Evolutionary conservation across 805 yeast species (phyloP).

Genomic region (Kluyveromyces siamensis): DNA sequence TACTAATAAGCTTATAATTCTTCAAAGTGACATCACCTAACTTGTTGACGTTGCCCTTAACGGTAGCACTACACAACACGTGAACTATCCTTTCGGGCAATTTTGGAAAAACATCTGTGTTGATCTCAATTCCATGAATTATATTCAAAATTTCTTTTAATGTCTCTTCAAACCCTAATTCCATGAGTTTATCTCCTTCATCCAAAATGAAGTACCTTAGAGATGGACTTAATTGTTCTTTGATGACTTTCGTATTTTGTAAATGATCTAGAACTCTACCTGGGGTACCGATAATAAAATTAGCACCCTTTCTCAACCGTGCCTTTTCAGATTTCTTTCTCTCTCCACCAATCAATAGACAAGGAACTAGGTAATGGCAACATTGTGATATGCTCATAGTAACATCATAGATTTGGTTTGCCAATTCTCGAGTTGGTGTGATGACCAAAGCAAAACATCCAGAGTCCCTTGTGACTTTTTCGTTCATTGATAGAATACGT

Average conservation of each 20-base stretch:
- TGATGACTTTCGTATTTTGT: slow-evolving; percentile 74
- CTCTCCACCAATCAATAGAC: slow-evolving; percentile 96
- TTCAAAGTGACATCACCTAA: slow-evolving; percentile 71
- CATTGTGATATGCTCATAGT: slow-evolving; percentile 63
- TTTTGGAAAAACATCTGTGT: slow-evolving; percentile 35
- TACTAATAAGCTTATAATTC: slow-evolving; percentile 61
- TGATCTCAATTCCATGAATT: slow-evolving; percentile 39
- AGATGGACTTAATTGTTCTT: slow-evolving; percentile 44
- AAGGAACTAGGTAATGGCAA: slow-evolving; percentile 87
- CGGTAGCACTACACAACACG: slow-evolving; percentile 89
- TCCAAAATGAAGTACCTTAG: slow-evolving; percentile 85
- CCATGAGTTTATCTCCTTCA: slow-evolving; percentile 95
- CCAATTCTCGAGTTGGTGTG: slow-evolving; percentile 93
- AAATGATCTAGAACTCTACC: slow-evolving; percentile 94
- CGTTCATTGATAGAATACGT: slow-evolving; percentile 49
- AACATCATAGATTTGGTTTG: slow-evolving; percentile 80
- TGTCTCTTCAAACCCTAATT: slow-evolving; percentile 93
- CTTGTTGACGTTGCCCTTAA: slow-evolving; percentile 69
- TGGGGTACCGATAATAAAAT: slow-evolving; percentile 94
- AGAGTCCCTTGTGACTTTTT: slow-evolving; percentile 43
- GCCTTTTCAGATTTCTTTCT: slow-evolving; percentile 97
- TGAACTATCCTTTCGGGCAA: slow-evolving; percentile 68
- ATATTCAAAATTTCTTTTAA: slow-evolving; percentile 62
- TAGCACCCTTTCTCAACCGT: slow-evolving; percentile 88
- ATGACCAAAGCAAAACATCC: slow-evolving; percentile 86